Evolutionary conservation across 148 eudicot species (phyloP).

Genomic region (Gaultheria prostrata): DNA sequence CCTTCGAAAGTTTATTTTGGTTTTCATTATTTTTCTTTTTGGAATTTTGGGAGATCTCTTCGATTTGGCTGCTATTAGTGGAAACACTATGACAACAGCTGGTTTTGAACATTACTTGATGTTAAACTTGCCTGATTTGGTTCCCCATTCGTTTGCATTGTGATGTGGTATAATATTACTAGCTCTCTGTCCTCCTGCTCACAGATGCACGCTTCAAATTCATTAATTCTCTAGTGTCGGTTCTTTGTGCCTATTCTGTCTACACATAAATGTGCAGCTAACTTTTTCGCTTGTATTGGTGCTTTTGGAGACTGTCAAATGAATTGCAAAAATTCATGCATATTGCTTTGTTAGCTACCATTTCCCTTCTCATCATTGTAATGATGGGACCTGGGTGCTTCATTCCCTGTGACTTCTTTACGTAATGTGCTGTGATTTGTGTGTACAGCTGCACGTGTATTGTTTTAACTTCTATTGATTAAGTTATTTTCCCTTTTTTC

Average conservation of each 20-base stretch:
- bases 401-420: neutral
- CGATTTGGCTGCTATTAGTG: neutral
- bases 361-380: neutral
- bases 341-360: slow-evolving; percentile 3
- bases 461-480: neutral
- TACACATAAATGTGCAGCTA: neutral
- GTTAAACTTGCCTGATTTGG: neutral
- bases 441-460: neutral
- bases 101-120: neutral
- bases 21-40: neutral
- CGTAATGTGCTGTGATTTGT: neutral
- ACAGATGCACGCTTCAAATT: neutral
- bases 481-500: neutral
- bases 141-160: neutral
- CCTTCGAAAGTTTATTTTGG: neutral
- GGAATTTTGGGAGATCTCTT: neutral
- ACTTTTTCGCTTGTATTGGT: neutral
- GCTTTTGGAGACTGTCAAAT: neutral
- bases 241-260: neutral
- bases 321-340: neutral
- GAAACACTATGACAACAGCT: slow-evolving; percentile 1
- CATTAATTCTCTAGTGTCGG: neutral
- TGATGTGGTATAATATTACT: neutral
- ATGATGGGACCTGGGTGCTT: neutral
- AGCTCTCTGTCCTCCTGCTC: neutral